Evolutionary conservation across 2,329 filamentous ascomycete genomes (phyloP), one percentile per base, ranked within the genome.

Genomic region (Leptographium lundbergii): DNA sequence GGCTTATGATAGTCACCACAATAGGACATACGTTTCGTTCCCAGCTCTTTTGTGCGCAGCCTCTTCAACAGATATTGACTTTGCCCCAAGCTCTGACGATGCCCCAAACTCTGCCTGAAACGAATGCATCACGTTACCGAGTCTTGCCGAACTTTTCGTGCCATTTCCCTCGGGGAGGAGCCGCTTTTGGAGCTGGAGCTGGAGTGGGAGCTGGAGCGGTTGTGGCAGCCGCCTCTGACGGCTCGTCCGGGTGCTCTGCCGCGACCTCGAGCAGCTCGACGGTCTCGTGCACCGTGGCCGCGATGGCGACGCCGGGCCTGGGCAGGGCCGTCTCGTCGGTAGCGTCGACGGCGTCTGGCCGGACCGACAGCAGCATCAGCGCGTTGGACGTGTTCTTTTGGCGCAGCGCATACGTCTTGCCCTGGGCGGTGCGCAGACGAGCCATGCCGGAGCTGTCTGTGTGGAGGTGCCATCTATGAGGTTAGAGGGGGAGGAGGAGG

Each of bases 341-440:
- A 11, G 32, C 13, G 27, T 62, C 57, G 48, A 56, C 29, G 60
- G 53, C 6, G 50, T 32, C 32, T 61, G 58, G 45, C 10, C 65
- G 62, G 3, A 75, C 71, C 29, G 71, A 67, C 36, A 86, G 72
- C 3, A 86, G 68, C 65, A 85, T 79, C 54, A 86, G 74, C n/a
- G 80, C 78, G 66, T 86, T 86, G 53, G 83, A 86, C 0, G 83
- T 85, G 68, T 85, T 86, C 68, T 86, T 86, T 66, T 86, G 83
- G 34, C 80, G 80, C 54, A 86, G 74, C 6, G 75, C 75, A 70
- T 84, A 86, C 19, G 76, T 78, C 64, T 76, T 78, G 57, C 72
- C 69, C 4, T 75, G 75, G 1, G 77, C 75, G 3, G 59, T 60
- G 64, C 72, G 77, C 58, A 86, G 75, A 50, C 84, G 67, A 29